A percentile compares a stretch with the other conserved stretches of the same genome.
Evolutionary conservation across 129 eudicot genomes (phyloP).

Genomic region (Apium graveolens): DNA sequence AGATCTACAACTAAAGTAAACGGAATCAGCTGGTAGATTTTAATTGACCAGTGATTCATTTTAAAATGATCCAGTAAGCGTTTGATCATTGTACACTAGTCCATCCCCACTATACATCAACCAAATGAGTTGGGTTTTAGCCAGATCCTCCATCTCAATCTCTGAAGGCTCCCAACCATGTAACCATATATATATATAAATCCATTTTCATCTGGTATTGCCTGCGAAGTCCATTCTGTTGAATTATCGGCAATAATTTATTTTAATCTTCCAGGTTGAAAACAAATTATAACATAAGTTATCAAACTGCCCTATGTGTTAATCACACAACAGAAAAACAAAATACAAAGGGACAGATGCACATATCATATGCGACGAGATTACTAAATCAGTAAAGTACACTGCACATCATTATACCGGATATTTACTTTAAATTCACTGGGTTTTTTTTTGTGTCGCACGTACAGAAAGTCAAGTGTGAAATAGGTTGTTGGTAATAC

Average conservation of each 20-base stretch:
- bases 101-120: slow-evolving; percentile 59
- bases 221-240: slow-evolving; percentile 74
- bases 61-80: slow-evolving; percentile 21
- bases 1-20: not conserved
- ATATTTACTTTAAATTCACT: not conserved
- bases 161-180: slow-evolving; percentile 75
- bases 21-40: not conserved
- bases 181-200: slow-evolving; percentile 85
- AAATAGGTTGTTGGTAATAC: not conserved
- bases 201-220: slow-evolving; percentile 88
- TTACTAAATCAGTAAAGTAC: not conserved
- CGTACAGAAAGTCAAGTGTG: not conserved
- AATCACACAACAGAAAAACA: not conserved
- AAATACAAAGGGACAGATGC: not conserved
- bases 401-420: not conserved
- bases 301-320: not conserved
- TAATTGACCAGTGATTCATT: slow-evolving; percentile 14
- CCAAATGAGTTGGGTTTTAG: slow-evolving; percentile 63
- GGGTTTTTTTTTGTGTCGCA: not conserved
- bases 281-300: not conserved
- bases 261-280: not conserved
- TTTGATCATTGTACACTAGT: slow-evolving; percentile 25
- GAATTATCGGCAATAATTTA: slow-evolving; percentile 27
- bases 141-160: slow-evolving; percentile 76
- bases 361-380: not conserved